Base-by-base conservation (phyloP, 495 filamentous ascomycete species). In the Neurospora terricola region DNA sequence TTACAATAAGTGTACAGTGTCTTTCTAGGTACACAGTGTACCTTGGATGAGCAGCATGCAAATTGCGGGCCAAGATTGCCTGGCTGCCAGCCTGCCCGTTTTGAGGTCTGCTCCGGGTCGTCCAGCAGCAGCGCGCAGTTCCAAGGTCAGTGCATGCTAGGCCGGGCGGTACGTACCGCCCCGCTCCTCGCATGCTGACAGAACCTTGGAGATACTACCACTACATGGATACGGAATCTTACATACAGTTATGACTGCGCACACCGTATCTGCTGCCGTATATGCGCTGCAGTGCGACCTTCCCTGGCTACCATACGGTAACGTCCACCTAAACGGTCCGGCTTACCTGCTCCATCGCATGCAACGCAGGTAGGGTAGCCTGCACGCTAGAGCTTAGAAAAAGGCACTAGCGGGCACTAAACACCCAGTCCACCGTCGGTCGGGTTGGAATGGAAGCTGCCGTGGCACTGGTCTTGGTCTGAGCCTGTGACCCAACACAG, bases 401-500 rank as follows among this genome's bases (percentile, higher is more conserved):
- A 54, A 54, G 21, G 14, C 54, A 66, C 54, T 66, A 66, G 54
- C 54, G 54, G 54, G 54, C 54, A 66, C 54, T 66, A 66, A 66
- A 14, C 54, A 66, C 54, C 54, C 54, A 34, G 54, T 66, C 54
- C 14, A 34, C 54, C 54, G 14, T 34, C 54, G 27, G 54, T 66
- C 54, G 54, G 54, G 54, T 66, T 66, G 54, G 54, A 66, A 66
- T 66, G 54, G 54, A 66, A 66, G 54, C 27, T 66, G 54, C 54
- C 54, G 54, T 62, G 54, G 27, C 54, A 62, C 54, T 62, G 54
- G 54, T 34, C 12, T 30, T 62, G 23, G 72, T 75, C 62, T 68
- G 75, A 59, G 75, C 76, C 77, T 78, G 77, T 76, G 76, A 78
- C 78, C 77, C 75, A 77, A 73, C 75, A 34, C 54, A 71, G 40